Conservation (phyloP, 2,329 filamentous ascomycete genomes). For the Claviceps spartinae region DNA sequence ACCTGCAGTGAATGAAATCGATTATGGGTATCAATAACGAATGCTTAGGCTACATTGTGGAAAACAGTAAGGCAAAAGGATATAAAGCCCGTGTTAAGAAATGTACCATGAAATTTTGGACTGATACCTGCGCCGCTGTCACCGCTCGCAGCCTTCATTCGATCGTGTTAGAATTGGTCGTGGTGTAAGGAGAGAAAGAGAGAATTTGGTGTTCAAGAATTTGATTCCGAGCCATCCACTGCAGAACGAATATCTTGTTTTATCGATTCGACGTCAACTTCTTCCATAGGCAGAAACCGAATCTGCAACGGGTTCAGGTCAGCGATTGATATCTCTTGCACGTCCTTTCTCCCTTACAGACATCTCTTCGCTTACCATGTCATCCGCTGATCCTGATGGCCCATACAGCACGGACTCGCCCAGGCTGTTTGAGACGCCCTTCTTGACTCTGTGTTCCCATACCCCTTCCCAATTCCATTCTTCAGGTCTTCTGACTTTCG, state of each 20-base stretch:
- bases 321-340: slow-evolving; percentile 4
- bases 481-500: slow-evolving; percentile 35
- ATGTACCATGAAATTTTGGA: neutral
- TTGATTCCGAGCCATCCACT: slow-evolving; percentile 21
- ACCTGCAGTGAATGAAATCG: neutral
- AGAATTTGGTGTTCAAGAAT: neutral
- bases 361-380: slow-evolving; percentile 47
- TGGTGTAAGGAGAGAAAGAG: neutral
- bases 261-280: slow-evolving; percentile 41
- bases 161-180: neutral
- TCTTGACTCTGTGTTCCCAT: slow-evolving; percentile 80
- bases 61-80: neutral
- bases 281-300: slow-evolving; percentile 51
- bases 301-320: slow-evolving; percentile 30
- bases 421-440: slow-evolving; percentile 61
- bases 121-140: neutral
- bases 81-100: neutral
- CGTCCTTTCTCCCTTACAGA: neutral
- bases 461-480: slow-evolving; percentile 98
- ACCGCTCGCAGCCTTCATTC: neutral
- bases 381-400: slow-evolving; percentile 45
- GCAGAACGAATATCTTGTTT: slow-evolving; percentile 46
- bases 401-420: slow-evolving; percentile 73
- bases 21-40: slow-evolving; percentile 4
- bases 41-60: neutral